Percentiles rank a stretch among this genome's conserved stretches.
Evolutionary conservation across 2,329 filamentous ascomycete species (phyloP).

Genomic region (Neonectria coccinea): DNA sequence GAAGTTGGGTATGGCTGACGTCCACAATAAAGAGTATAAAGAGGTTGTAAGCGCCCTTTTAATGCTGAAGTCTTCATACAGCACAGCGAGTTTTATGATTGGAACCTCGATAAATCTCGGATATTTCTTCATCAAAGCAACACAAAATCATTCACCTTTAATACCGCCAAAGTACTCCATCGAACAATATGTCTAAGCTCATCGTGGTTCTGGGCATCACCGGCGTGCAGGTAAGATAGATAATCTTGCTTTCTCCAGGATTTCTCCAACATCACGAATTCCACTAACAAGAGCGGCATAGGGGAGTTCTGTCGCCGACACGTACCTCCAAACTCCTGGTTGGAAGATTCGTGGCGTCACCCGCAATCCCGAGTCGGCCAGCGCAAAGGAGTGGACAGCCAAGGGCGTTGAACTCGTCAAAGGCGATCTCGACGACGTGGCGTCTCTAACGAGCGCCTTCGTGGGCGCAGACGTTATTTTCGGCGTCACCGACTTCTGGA

Average conservation of each 20-base stretch:
- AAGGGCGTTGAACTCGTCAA: conserved; percentile 32
- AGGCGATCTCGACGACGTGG: conserved; percentile 26
- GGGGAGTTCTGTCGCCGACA: conserved; percentile 31
- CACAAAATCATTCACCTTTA: background rate
- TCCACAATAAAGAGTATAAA: too few species aligned
- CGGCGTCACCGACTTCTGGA: conserved; percentile 31
- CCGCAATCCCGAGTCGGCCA: conserved; percentile 13
- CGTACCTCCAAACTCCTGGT: conserved; percentile 20
- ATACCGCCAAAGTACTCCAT: background rate
- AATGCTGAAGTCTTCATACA: too few species aligned
- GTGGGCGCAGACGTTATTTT: conserved; percentile 31
- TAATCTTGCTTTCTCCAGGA: too few species aligned
- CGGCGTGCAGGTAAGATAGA: conserved; percentile 15
- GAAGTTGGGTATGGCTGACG: too few species aligned
- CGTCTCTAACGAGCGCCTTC: conserved; percentile 27
- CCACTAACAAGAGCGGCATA: conserved; percentile 3
- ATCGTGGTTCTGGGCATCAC: conserved; percentile 19
- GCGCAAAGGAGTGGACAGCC: conserved; percentile 7
- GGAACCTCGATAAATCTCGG: background rate
- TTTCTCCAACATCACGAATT: too few species aligned
- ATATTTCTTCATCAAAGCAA: background rate
- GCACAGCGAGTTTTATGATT: too few species aligned
- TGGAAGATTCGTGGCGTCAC: conserved; percentile 34
- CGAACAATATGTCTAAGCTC: conserved; percentile 11
- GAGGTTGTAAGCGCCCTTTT: too few species aligned